phyloP scores from a whole-genome alignment of 192 early-diverging fungal species.

The Coemansia sp. region DNA sequence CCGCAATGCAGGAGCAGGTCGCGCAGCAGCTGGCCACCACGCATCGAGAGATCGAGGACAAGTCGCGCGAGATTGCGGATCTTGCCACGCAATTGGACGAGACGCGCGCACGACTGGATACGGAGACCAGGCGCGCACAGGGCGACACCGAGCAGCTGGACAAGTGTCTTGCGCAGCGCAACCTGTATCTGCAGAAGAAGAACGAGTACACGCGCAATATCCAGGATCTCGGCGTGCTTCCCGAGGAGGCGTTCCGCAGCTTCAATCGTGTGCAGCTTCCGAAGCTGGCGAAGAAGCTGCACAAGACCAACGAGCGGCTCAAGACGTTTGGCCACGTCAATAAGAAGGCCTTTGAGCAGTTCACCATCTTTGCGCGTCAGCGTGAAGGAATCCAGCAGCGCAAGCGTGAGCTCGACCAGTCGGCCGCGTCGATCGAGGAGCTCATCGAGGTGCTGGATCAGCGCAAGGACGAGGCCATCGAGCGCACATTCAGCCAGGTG shows the following conservation, averaged over 20 bases:
- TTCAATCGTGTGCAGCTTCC: slow-evolving; percentile 53
- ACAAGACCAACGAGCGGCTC: slow-evolving; percentile 81
- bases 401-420: slow-evolving; percentile 86
- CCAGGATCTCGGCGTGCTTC: slow-evolving; percentile 92
- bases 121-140: slow-evolving; percentile 33
- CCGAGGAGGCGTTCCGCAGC: slow-evolving; percentile 87
- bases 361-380: slow-evolving; percentile 89
- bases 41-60: slow-evolving; percentile 46
- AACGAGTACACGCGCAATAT: slow-evolving; percentile 84
- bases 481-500: slow-evolving; percentile 93
- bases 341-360: slow-evolving; percentile 99
- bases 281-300: slow-evolving; percentile 62
- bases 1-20: slow-evolving; percentile 29
- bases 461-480: slow-evolving; percentile 96
- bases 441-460: slow-evolving; percentile 90
- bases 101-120: slow-evolving; percentile 24
- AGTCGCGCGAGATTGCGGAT: slow-evolving; percentile 46
- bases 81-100: slow-evolving; percentile 54
- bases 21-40: slow-evolving; percentile 30
- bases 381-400: slow-evolving; percentile 77
- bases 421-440: slow-evolving; percentile 76
- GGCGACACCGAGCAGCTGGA: slow-evolving; percentile 59
- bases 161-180: slow-evolving; percentile 71
- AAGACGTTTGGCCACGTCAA: slow-evolving; percentile 94
- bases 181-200: slow-evolving; percentile 77